Evolutionary conservation across 2,329 filamentous ascomycete species (phyloP).

Genomic region (Didymella pomorum): DNA sequence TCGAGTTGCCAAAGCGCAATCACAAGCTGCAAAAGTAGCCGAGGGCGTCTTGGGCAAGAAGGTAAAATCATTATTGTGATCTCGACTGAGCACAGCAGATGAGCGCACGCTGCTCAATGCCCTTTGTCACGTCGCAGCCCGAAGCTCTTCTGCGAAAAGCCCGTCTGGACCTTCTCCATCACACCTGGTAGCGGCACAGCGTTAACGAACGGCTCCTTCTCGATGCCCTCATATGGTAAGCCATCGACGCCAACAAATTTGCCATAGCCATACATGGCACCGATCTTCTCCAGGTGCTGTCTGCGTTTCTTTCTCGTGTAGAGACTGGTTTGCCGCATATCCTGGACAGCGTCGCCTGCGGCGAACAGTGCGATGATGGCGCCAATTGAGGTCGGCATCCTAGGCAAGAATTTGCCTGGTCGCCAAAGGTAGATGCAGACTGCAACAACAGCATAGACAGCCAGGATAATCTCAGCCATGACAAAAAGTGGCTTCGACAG

Average conservation of each 20-base stretch:
- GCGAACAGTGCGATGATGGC: conserved; percentile 58
- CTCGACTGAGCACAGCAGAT: no score
- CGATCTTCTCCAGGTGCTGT: conserved; percentile 27
- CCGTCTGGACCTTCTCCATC: no score
- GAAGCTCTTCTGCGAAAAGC: no score
- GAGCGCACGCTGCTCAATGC: no score
- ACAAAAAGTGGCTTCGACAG: conserved; percentile 57
- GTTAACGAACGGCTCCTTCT: conserved; percentile 54
- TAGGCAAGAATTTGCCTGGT: conserved; percentile 55
- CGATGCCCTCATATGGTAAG: conserved; percentile 60
- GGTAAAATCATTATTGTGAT: no score
- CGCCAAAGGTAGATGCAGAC: conserved; percentile 53
- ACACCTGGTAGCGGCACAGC: no score
- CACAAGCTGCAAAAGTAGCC: no score
- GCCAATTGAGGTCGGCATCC: conserved; percentile 59
- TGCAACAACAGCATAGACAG: conserved; percentile 54
- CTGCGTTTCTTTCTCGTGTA: conserved; percentile 29
- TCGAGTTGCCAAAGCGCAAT: no score
- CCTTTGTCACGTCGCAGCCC: not conserved
- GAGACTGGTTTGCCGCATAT: conserved; percentile 35
- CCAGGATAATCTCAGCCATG: conserved; percentile 55
- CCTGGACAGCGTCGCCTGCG: conserved; percentile 54
- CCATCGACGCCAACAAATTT: conserved; percentile 60
- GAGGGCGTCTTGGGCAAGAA: no score
- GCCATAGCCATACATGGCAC: conserved; percentile 58